Percentiles rank a stretch among this genome's conserved stretches.
Conservation (phyloP, 805 yeast genomes). For the Ogataea trehaloabstinens region DNA sequence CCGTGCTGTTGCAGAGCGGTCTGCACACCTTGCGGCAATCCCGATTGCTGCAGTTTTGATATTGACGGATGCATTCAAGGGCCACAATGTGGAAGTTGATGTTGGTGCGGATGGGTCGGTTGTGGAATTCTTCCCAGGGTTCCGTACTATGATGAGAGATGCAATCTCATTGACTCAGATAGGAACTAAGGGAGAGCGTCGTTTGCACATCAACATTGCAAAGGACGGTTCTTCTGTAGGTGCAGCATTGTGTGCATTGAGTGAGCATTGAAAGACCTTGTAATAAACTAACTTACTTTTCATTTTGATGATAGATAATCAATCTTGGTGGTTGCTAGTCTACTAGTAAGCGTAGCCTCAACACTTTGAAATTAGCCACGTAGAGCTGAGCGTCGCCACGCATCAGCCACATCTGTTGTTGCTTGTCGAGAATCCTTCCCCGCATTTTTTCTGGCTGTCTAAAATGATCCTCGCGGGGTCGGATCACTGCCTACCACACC, state of each 20-base stretch:
- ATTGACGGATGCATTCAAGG: slow-evolving; percentile 65
- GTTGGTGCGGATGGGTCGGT: slow-evolving; percentile 96
- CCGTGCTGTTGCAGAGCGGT: slow-evolving; percentile 77
- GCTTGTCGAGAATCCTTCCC: not conserved
- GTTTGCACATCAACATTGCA: slow-evolving; percentile 75
- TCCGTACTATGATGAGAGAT: slow-evolving; percentile 73
- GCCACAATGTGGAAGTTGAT: slow-evolving; percentile 71
- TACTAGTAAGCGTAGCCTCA: no score
- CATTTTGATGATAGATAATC: no score
- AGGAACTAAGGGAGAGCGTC: slow-evolving; percentile 72
- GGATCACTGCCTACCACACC: not conserved
- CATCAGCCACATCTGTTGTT: not conserved
- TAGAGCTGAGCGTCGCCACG: no score
- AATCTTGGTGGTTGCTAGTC: no score
- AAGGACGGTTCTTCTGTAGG: slow-evolving; percentile 98
- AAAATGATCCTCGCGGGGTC: not conserved
- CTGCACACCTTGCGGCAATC: slow-evolving; percentile 87
- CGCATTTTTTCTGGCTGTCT: not conserved
- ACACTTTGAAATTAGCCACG: no score
- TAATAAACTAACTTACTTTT: no score
- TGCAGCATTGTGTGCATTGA: slow-evolving; percentile 85
- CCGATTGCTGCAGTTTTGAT: slow-evolving; percentile 81
- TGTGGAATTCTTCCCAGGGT: slow-evolving; percentile 90
- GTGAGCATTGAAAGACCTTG: slow-evolving; percentile 14
- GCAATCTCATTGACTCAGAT: slow-evolving; percentile 70